Evolutionary conservation across 73 alveolate genomes (phyloP).

Genomic region (Effrenium voratum): DNA sequence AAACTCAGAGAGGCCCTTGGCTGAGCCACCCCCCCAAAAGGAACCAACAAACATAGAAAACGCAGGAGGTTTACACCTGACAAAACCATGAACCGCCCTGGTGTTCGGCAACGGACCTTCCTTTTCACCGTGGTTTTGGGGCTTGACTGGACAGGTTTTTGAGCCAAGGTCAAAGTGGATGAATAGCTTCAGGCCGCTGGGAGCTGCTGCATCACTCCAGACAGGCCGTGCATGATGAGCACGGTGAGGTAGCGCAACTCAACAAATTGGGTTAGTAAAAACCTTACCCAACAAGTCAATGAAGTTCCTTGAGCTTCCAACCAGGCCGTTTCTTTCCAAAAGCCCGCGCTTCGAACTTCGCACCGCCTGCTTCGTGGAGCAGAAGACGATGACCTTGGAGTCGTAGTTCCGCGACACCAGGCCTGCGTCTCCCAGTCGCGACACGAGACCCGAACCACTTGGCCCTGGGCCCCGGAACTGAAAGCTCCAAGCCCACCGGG

Average conservation of each 20-base stretch:
- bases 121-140: too few relatives aligned
- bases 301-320: not conserved
- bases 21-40: not conserved
- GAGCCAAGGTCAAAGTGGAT: too few relatives aligned
- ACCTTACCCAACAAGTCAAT: not conserved
- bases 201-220: too few relatives aligned
- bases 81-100: too few relatives aligned
- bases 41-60: not conserved
- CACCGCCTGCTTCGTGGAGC: conserved; percentile 96
- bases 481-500: not conserved
- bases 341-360: not conserved
- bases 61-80: too few relatives aligned
- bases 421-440: not conserved
- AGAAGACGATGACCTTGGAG: conserved; percentile 97
- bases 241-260: too few relatives aligned
- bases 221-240: too few relatives aligned
- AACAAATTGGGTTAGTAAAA: too few relatives aligned
- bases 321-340: not conserved
- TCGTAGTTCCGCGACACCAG: conserved; percentile 94
- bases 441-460: not conserved
- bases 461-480: not conserved
- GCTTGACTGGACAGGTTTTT: too few relatives aligned
- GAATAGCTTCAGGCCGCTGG: too few relatives aligned
- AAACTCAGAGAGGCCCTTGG: not conserved
- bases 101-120: too few relatives aligned